phyloP scores from a whole-genome alignment of 2,329 filamentous ascomycete species.

The Penicillium vulpinum region DNA sequence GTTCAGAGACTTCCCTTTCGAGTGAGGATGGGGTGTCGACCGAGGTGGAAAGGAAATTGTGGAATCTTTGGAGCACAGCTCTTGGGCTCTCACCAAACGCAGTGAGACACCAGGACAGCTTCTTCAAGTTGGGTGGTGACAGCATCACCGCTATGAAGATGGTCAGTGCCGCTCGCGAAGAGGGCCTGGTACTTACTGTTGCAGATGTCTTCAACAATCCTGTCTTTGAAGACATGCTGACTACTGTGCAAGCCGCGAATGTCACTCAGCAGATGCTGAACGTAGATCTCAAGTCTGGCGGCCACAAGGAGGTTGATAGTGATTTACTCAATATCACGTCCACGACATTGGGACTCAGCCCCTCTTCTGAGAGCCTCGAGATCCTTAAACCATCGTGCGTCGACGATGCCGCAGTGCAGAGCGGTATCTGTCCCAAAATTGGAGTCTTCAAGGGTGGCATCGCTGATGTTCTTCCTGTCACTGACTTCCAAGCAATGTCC shows the following conservation, averaged over 20 bases:
- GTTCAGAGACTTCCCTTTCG: slow-evolving; percentile 34
- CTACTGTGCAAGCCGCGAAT: slow-evolving; percentile 29
- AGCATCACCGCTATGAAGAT: slow-evolving; percentile 46
- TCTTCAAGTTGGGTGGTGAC: slow-evolving; percentile 46
- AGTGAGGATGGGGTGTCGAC: slow-evolving; percentile 29
- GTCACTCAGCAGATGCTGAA: slow-evolving; percentile 25
- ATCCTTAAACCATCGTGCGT: slow-evolving; percentile 26
- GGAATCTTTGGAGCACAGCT: slow-evolving; percentile 42
- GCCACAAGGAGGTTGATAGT: slow-evolving; percentile 15
- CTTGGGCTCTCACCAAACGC: slow-evolving; percentile 35
- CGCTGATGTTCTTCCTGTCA: slow-evolving; percentile 58
- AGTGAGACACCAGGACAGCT: slow-evolving; percentile 41
- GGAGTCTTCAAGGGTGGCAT: slow-evolving; percentile 54
- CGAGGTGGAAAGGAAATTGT: slow-evolving; percentile 37
- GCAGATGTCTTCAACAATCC: slow-evolving; percentile 47
- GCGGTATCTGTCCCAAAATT: slow-evolving; percentile 54
- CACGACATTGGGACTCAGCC: slow-evolving; percentile 15
- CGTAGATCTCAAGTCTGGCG: slow-evolving; percentile 20
- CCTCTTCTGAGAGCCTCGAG: slow-evolving; percentile 28
- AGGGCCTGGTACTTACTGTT: slow-evolving; percentile 43
- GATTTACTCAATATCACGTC: slow-evolving; percentile 18
- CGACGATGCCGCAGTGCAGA: slow-evolving; percentile 45
- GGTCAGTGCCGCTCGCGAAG: slow-evolving; percentile 42
- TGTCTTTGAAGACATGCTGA: slow-evolving; percentile 43
- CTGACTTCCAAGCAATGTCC: slow-evolving; percentile 48